Base-by-base conservation (phyloP, 148 eudicot species). In the Nepenthes gracilis region DNA sequence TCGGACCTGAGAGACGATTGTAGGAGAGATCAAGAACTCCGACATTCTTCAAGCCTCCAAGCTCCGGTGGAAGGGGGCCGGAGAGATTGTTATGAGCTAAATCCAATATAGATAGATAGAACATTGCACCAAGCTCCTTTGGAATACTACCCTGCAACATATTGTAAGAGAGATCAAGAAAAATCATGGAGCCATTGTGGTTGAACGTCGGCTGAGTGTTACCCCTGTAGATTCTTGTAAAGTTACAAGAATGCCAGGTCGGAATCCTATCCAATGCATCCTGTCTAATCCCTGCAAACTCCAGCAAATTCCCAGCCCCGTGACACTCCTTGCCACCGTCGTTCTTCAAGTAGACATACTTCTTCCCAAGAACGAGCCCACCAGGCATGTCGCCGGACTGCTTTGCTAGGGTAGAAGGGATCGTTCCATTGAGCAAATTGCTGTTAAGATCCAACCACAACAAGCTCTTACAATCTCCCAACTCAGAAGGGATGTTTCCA, bases 381-480 rank as follows among this genome's bases (percentile, higher is more conserved):
- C 74, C 74, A 0, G 82, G 88, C 70, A 91, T 85, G 47, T 64
- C 71, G 0, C 96, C 97, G 1, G 95, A 83, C 55, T 91, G 97
- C 59, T 87, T 83, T 36, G 78, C 81, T 6, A 91, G 68, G 38
- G 70, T 62, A 40, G 84, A 55, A 2, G 97, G 97, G 52, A 91
- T 87, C 9, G 70, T 71, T 57, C 97, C 97, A 54, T 64, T 83
- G 47, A 91, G 59, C 32, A 55, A 15, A 69, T 91, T 91, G 36
- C 87, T 83, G 51, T 85, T 87, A n/a, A 87, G 78, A 75, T 91
- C 97, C 78, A 91, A 67, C 97, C 97, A 91, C 47, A 91, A 50
- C 77, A 91, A 70, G 67, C 90, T 91, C 64, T 60, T 72, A 66
- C 97, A 91, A 49, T 91, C 81, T 13, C 97, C 97, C 12, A 91